Evolutionary conservation across 164 flowering plant species (phyloP), one percentile per base, ranked within the genome.

Genomic region (Aristolochia fimbriata): DNA sequence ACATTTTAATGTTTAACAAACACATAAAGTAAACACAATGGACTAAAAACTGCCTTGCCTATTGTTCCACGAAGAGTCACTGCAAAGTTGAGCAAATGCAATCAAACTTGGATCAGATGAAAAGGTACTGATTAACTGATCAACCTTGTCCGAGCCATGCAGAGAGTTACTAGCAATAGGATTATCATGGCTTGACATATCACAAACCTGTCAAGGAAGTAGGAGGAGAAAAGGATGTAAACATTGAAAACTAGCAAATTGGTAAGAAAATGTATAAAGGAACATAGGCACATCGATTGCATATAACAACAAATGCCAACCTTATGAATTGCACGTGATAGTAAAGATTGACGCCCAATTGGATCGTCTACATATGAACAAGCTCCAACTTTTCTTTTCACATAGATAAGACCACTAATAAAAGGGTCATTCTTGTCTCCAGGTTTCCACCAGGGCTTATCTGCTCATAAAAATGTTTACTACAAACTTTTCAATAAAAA

Each of bases 311-410:
- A 24, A 45, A 37, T 17, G 3, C 50, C 51, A 63, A 93, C 99
- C 96, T 93, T 93, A 78, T 93, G 92, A 84, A 90, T 88, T 57
- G 90, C 92, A 55, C 92, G 81, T 69, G 99, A 93, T 31, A 93
- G 70, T 62, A 93, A 76, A 19, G 99, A 93, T 69, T 88, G 99
- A 64, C 97, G 80, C 52, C 99, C 97, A 24, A 84, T 65, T 31
- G 99, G 99, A 63, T 90, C 99, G 76, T 90, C 99, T 41, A 82
- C 82, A 71, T 93, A 90, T 6, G 99, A 90, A 76, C 96, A 93
- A 63, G 96, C 85, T 67, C 97, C 99, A 47, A 90, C 91, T 73
- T 90, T 93, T 58, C 96, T 78, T 69, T 93, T 93, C 68, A 93
- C 76, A 71, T 83, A 90, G 15, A 93, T 70, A 63, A 83, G 70